phyloP scores from a whole-genome alignment of 2,329 filamentous ascomycete genomes.

The Claviceps cyperi region DNA sequence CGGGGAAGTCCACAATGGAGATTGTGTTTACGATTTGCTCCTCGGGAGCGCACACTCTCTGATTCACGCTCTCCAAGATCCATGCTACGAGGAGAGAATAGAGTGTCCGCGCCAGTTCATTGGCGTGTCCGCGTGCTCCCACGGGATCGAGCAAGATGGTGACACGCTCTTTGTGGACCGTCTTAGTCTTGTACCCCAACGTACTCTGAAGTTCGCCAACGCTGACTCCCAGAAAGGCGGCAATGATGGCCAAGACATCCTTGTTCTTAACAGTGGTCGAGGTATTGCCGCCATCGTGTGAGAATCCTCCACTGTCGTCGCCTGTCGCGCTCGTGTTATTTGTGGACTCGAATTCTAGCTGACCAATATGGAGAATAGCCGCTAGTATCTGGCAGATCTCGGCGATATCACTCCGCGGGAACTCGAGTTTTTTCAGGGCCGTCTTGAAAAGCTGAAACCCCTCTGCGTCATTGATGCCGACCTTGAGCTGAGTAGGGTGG shows the following conservation, averaged over 20 bases:
- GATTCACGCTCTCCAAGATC: constrained; percentile 85
- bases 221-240: constrained; percentile 85
- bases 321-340: constrained; percentile 64
- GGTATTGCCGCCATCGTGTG: constrained; percentile 79
- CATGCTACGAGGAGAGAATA: constrained; percentile 91
- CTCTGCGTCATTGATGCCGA: constrained; percentile 89
- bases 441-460: constrained; percentile 98
- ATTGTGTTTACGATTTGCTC: constrained; percentile 86
- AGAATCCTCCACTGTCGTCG: constrained; percentile 92
- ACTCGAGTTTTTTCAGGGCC: constrained; percentile 83
- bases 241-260: constrained; percentile 71
- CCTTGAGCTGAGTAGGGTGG: constrained; percentile 90
- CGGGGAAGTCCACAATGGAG: constrained; percentile 90
- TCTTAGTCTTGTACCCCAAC: constrained; percentile 92
- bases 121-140: constrained; percentile 80
- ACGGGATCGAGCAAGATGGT: constrained; percentile 93
- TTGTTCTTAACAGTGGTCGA: constrained; percentile 87
- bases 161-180: constrained; percentile 89
- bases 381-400: constrained; percentile 94
- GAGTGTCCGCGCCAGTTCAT: constrained; percentile 82
- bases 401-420: constrained; percentile 82
- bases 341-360: constrained; percentile 81
- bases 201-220: constrained; percentile 72
- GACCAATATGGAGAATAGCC: constrained; percentile 89
- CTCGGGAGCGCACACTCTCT: constrained; percentile 73